Conservation (phyloP, 352 stramenopile genomes). For the Blastocystis hominis region DNA sequence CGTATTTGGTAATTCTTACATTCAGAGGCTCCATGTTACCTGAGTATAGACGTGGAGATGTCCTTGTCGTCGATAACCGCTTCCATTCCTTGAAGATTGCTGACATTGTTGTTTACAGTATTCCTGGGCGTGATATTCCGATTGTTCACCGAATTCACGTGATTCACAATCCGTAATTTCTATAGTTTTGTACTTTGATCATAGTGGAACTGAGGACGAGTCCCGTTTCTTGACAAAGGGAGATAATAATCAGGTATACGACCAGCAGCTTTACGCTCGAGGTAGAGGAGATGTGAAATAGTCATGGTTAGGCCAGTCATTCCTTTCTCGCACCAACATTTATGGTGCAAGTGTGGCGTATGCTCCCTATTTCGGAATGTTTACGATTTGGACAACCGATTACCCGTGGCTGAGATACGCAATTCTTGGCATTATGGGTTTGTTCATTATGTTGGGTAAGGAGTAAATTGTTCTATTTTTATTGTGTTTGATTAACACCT, state of each 20-base stretch:
- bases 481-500: not conserved
- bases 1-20: not conserved
- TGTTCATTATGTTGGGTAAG: constrained; percentile 57
- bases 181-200: not conserved
- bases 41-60: constrained; percentile 44
- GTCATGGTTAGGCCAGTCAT: constrained; percentile 15
- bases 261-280: constrained; percentile 20
- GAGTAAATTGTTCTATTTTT: constrained; percentile 29
- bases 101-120: constrained; percentile 54
- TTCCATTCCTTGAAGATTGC: constrained; percentile 32
- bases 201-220: constrained; percentile 39
- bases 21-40: constrained; percentile 54
- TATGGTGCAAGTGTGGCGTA: constrained; percentile 24
- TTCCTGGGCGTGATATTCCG: constrained; percentile 50
- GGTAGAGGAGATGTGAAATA: not conserved
- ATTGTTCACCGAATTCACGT: constrained; percentile 54
- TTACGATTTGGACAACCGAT: constrained; percentile 55
- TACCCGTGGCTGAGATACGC: constrained; percentile 48
- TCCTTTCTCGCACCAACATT: constrained; percentile 22
- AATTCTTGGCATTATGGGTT: constrained; percentile 46
- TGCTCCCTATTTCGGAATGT: constrained; percentile 56
- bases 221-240: constrained; percentile 45
- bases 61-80: constrained; percentile 40
- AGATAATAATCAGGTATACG: constrained; percentile 57
- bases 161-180: constrained; percentile 48